Conservation (phyloP, 2,329 filamentous ascomycete species). For the Thelonectria rubi region DNA sequence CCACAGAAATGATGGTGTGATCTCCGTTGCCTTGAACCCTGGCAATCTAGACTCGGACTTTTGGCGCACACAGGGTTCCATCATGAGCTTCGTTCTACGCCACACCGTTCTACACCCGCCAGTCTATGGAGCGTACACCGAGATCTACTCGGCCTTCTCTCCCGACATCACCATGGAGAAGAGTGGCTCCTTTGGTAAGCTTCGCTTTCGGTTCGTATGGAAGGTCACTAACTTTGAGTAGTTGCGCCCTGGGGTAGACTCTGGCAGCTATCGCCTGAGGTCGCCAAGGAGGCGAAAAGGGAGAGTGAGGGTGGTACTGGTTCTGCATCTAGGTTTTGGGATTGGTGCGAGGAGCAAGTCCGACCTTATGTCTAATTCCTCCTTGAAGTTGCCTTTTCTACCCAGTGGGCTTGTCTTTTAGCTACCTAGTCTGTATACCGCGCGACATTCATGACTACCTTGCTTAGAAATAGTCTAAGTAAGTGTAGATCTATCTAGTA, state of each 20-base stretch:
- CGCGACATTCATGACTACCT: too few species aligned
- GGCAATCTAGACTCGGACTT: conserved; percentile 52
- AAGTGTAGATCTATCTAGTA: too few species aligned
- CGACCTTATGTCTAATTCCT: conserved; percentile 23
- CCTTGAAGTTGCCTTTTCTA: neutral
- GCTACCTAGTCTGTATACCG: too few species aligned
- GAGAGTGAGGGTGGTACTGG: conserved; percentile 48
- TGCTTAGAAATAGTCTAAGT: too few species aligned
- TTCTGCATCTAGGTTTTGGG: conserved; percentile 47
- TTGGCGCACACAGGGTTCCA: conserved; percentile 41
- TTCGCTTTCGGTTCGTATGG: too few species aligned
- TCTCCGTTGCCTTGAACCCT: conserved; percentile 50
- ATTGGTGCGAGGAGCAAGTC: conserved; percentile 51
- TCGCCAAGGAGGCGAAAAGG: conserved; percentile 42
- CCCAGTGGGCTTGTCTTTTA: too few species aligned
- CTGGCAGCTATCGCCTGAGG: conserved; percentile 42
- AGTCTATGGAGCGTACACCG: conserved; percentile 57
- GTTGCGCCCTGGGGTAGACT: conserved; percentile 52
- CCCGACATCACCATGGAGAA: conserved; percentile 51
- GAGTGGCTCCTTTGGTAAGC: conserved; percentile 32
- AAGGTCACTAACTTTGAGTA: conserved; percentile 15
- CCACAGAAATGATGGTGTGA: conserved; percentile 41
- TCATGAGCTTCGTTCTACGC: conserved; percentile 29
- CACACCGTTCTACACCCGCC: conserved; percentile 39
- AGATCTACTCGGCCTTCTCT: conserved; percentile 57